Evolutionary conservation across 768 basidiomycete genomes (phyloP), one percentile per base, ranked within the genome.

Genomic region (Mycena leptocephala): DNA sequence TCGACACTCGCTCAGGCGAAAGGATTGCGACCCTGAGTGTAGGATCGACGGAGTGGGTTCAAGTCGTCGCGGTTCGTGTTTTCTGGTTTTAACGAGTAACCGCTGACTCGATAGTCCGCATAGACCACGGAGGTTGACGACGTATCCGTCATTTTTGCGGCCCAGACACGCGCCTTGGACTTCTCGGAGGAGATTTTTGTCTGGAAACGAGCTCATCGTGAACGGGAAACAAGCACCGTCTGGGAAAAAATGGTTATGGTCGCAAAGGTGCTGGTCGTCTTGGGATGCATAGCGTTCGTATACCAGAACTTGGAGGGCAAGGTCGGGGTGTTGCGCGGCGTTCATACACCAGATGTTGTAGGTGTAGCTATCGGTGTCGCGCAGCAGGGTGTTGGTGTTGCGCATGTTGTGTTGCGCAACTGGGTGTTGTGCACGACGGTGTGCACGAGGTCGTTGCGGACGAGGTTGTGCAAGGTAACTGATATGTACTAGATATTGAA

Each of bases 201-300:
- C 67, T 69, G 67, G 64, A 69, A 69, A 33, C 67, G 67, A 55
- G 55, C 67, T 22, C 67, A 69, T 24, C 67, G 53, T 28, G 26
- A 37, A 20, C 53, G 24, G 26, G 53, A 66, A 11, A 53, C 7
- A 55, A 58, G 55, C n/a, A 59, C 37, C 58, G 58, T 20, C 26
- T 59, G 68, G 68, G 41, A 14, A 24, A 67, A 67, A 13, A 22
- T 70, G 41, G 20, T 0, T 41, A 18, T 10, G 26, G 1, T 59
- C 22, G 0, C 51, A 20, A 59, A 51, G 56, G 46, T 33, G 46
- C 56, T 70, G 69, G 46, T 70, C 46, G 43, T 70, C 51, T 22
- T 48, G 24, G 69, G 69, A n/a, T 70, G 69, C 41, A 8, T 70
- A 9, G 59, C 24, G 22, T 70, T 59, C 69, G 14, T 70, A 13